Evolutionary conservation across 192 early-diverging fungal genomes (phyloP), one percentile per base, ranked within the genome.

Genomic region (Dispira parvispora): DNA sequence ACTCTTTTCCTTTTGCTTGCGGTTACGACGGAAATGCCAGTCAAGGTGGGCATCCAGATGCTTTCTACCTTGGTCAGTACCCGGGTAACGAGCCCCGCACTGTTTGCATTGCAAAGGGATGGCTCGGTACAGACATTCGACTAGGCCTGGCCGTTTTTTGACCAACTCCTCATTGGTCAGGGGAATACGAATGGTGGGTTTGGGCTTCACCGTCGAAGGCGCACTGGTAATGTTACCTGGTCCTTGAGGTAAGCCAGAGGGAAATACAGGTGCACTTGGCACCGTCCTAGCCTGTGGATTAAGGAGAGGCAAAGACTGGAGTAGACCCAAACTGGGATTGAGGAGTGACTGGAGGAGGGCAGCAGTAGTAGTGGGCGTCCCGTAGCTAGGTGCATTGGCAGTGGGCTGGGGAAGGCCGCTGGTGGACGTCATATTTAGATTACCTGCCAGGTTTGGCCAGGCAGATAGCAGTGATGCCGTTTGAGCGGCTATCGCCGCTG

Each of bases 21-120:
- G 75, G 70, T 98, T 98, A 72, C 93, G 89, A 42, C 95, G 78
- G 71, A 96, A 98, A 73, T 98, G 95, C 82, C 90, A 94, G 65
- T 98, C 93, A 42, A 98, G 62, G 71, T 98, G 95, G 46, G 78
- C 74, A 60, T 83, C 79, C 80, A 93, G 88, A 63, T 84, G 82
- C 25, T 74, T 73, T 63, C 84, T 75, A 2, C 89, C 90, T 45
- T 76, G 76, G 16, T 75, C 80, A 10, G 78, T 75, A 43, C 80
- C 81, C 4, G 78, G 69, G 52, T 84, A 91, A 23, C 95, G 84
- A 67, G 83, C 81, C 0, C 90, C 95, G 70, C 95, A 98, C 75
- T 98, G 95, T 52, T 86, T 83, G 74, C 95, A 98, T 68, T 91
- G 86, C 25, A 84, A 69, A 8, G 86, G 81, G 1, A 85, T 80